Percentiles rank a stretch among this genome's conserved stretches.
These are phyloP conservation scores for Heracleum sosnowskyi DNA, from an alignment of 129 eudicot genomes.

Conservation along the genomic window DNA sequence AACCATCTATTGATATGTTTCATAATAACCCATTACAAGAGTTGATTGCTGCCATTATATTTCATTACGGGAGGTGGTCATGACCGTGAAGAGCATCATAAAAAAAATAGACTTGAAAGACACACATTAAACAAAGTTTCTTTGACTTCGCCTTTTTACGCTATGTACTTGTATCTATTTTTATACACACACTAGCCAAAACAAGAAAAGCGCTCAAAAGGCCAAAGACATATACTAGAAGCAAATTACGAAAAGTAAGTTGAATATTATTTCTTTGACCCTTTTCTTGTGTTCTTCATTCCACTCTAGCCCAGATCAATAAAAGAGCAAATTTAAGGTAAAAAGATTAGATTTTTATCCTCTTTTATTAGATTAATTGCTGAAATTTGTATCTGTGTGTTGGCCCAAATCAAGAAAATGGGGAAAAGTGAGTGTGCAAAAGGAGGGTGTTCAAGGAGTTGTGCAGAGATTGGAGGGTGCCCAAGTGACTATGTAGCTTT, in stretches of 20 bases:
- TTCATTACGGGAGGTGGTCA: too few species aligned
- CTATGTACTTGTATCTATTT: not conserved
- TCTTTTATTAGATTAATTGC: not conserved
- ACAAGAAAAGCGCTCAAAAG: not conserved
- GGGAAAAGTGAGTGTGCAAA: conserved; percentile 27
- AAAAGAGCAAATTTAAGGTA: not conserved
- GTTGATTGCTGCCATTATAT: too few species aligned
- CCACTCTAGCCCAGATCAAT: not conserved
- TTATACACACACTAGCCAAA: not conserved
- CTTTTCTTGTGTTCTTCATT: not conserved
- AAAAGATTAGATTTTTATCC: not conserved
- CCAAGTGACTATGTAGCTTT: conserved; percentile 78
- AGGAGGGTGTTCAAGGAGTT: conserved; percentile 31
- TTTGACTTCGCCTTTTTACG: not conserved
- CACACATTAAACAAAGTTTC: not conserved
- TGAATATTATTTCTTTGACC: not conserved
- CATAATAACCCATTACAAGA: too few species aligned
- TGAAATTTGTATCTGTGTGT: not conserved
- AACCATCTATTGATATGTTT: too few species aligned
- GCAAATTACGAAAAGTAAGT: not conserved
- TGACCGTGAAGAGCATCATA: too few species aligned
- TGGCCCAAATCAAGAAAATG: not conserved
- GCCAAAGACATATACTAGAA: not conserved
- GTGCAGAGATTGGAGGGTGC: conserved; percentile 67
- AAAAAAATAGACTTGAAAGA: too few species aligned